Evolutionary conservation across 2,329 filamentous ascomycete species (phyloP).

Genomic region (Rosellinia necatrix): DNA sequence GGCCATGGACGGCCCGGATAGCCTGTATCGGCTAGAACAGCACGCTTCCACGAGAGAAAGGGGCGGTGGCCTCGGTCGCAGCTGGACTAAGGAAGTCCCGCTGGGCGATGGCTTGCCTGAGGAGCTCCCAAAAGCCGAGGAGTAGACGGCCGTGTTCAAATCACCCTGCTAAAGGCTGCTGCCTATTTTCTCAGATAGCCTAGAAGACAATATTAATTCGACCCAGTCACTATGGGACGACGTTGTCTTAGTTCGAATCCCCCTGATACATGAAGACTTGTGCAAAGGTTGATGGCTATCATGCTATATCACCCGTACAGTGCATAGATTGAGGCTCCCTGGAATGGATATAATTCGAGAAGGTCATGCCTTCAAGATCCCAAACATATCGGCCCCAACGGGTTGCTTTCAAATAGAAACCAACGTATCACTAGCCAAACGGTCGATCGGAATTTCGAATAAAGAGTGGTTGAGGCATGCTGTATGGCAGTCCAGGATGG

Average conservation of each 20-base stretch:
- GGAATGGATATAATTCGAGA: too few relatives aligned
- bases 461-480: too few relatives aligned
- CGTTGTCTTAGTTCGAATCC: too few relatives aligned
- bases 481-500: background rate
- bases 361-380: background rate
- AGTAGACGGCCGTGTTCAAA: background rate
- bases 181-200: background rate
- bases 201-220: background rate
- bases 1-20: constrained; percentile 33
- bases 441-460: too few relatives aligned
- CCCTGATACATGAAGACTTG: background rate
- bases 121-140: constrained; percentile 33
- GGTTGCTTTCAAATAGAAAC: too few relatives aligned
- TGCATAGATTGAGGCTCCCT: too few relatives aligned
- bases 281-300: too few relatives aligned
- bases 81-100: constrained; percentile 44
- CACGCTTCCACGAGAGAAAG: constrained; percentile 52
- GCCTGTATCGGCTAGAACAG: constrained; percentile 48
- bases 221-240: too few relatives aligned
- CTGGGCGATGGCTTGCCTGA: constrained; percentile 48
- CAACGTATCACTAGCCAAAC: too few relatives aligned
- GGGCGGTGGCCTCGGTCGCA: constrained; percentile 57
- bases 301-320: background rate
- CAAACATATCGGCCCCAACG: background rate
- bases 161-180: background rate